A percentile compares a stretch with the other conserved stretches of the same genome.
Conservation (phyloP, 345 rosid species). For the Limnanthes douglasii region DNA sequence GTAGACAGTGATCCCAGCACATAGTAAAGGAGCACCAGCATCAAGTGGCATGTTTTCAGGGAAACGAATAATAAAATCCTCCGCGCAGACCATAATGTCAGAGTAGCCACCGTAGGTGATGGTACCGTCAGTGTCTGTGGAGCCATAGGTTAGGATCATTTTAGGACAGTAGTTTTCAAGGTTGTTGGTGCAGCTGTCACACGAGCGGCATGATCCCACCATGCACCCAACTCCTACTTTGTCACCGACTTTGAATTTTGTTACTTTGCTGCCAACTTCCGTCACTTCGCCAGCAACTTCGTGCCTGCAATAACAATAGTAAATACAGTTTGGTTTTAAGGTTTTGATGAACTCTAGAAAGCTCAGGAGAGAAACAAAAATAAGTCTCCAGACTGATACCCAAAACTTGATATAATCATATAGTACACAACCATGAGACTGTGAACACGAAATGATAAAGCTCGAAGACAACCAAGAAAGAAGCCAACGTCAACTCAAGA, state of each 20-base stretch:
- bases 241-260: conserved; percentile 32
- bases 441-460: too few relatives aligned
- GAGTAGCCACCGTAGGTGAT: conserved; percentile 37
- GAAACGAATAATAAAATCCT: conserved; percentile 24
- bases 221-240: conserved; percentile 47
- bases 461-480: too few relatives aligned
- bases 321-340: background rate
- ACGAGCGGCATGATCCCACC: conserved; percentile 35
- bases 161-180: conserved; percentile 44
- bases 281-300: conserved; percentile 41
- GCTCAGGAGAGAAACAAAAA: too few relatives aligned
- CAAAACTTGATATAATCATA: too few relatives aligned
- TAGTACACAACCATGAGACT: too few relatives aligned
- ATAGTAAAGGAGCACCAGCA: conserved; percentile 40
- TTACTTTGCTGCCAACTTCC: conserved; percentile 32
- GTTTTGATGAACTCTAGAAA: too few relatives aligned
- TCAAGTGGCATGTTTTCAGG: conserved; percentile 34
- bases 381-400: too few relatives aligned
- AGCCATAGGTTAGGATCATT: conserved; percentile 12
- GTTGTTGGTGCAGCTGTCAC: conserved; percentile 20
- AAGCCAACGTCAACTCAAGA: too few relatives aligned
- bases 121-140: conserved; percentile 24
- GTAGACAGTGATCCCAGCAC: conserved; percentile 52
- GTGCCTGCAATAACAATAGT: conserved; percentile 44
- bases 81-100: conserved; percentile 26